A percentile compares a stretch with the other conserved stretches of the same genome.
phyloP scores from a whole-genome alignment of 2,329 filamentous ascomycete species.

The Hortaea sp. region DNA sequence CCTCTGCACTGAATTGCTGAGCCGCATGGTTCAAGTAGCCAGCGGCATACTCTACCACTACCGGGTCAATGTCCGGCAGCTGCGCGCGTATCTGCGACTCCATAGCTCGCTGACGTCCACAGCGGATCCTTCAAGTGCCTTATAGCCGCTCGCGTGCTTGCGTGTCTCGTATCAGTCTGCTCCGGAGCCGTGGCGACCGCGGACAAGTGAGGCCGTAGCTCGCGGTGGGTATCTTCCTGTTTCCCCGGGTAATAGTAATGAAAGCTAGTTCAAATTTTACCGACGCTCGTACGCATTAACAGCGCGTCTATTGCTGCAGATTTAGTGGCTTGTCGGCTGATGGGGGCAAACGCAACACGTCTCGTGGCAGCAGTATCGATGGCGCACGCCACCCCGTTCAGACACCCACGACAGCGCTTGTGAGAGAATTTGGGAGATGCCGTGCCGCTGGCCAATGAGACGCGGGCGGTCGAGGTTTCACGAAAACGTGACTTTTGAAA shows the following conservation, averaged over 20 bases:
- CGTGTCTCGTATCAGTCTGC: background rate
- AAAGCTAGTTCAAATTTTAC: too few relatives aligned
- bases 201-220: background rate
- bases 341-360: background rate
- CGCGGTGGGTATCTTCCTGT: background rate
- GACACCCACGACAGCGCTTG: too few relatives aligned
- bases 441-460: background rate
- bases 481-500: background rate
- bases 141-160: background rate
- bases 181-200: background rate
- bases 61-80: conserved; percentile 26
- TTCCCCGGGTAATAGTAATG: too few relatives aligned
- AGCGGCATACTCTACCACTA: conserved; percentile 40
- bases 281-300: background rate
- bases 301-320: background rate
- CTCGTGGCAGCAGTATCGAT: background rate
- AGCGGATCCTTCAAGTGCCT: background rate
- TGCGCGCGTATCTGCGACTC: conserved; percentile 28
- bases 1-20: conserved; percentile 65
- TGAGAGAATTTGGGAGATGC: background rate
- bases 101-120: conserved; percentile 14
- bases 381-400: background rate
- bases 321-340: background rate
- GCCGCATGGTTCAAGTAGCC: conserved; percentile 93
- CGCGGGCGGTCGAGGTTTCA: background rate